A percentile compares a stretch with the other conserved stretches of the same genome.
These are phyloP conservation scores for Coccomyxa sp. DNA, from an alignment of 139 green algal species.

Conservation along the genomic window DNA sequence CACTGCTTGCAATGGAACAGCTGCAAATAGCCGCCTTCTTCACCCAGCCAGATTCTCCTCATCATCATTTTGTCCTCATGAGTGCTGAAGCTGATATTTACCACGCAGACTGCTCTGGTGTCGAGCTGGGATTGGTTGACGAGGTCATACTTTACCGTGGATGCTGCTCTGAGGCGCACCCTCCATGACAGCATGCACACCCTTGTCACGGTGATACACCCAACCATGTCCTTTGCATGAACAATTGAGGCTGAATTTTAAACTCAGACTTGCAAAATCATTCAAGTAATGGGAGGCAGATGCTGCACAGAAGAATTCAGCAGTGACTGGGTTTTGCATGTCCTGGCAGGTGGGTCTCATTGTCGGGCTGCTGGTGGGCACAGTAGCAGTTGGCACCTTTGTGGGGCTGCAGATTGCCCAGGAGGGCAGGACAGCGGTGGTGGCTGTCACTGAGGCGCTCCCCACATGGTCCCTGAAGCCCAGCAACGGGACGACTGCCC, in stretches of 20 bases:
- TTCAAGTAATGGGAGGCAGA: background rate
- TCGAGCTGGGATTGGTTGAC: background rate
- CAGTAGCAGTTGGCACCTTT: conserved; percentile 32
- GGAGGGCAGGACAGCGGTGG: background rate
- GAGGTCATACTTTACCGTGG: conserved; percentile 1
- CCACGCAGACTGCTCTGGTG: background rate
- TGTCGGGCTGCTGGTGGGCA: conserved; percentile 41
- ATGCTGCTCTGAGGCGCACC: conserved; percentile 9
- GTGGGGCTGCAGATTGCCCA: conserved; percentile 37
- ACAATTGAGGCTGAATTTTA: background rate
- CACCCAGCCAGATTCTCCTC: background rate
- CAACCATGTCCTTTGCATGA: background rate
- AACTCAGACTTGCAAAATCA: background rate
- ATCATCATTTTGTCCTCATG: background rate
- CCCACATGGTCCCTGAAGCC: background rate
- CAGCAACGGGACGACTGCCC: background rate
- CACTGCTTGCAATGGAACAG: background rate
- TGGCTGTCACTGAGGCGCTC: conserved; percentile 4
- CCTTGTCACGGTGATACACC: conserved; percentile 19
- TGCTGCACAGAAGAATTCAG: too few relatives aligned
- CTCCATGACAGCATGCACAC: conserved; percentile 34
- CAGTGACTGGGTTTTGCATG: background rate
- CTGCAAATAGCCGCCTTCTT: background rate
- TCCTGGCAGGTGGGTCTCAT: conserved; percentile 17
- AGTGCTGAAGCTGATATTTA: background rate